phyloP scores from a whole-genome alignment of 352 stramenopile genomes.

The Phytophthora ohioensis region DNA sequence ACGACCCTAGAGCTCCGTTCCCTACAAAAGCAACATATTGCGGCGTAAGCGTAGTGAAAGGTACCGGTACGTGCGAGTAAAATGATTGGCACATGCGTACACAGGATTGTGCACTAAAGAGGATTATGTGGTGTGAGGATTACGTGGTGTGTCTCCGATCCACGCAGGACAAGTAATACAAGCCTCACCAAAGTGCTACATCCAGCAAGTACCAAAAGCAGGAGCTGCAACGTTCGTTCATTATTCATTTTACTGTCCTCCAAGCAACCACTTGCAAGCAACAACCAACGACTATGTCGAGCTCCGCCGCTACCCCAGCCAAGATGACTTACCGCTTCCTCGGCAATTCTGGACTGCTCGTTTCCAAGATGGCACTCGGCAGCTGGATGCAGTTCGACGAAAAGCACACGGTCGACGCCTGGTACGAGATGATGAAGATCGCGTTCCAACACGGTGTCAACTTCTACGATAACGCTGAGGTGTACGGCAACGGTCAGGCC shows the following conservation, averaged over 20 bases:
- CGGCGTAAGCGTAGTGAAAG: too few species aligned
- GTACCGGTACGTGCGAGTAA: too few species aligned
- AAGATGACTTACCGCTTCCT: slow-evolving; percentile 33
- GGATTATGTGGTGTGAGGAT: slow-evolving; percentile 8
- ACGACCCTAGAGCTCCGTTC: too few species aligned
- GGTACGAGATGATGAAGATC: slow-evolving; percentile 34
- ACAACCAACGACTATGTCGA: background rate
- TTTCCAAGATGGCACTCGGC: slow-evolving; percentile 29
- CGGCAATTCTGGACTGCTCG: slow-evolving; percentile 24
- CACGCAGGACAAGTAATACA: too few species aligned
- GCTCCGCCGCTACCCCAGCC: background rate
- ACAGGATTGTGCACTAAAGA: slow-evolving; percentile 8
- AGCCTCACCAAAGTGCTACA: background rate
- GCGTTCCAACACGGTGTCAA: slow-evolving; percentile 27
- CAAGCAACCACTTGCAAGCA: background rate
- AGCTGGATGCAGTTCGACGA: slow-evolving; percentile 26
- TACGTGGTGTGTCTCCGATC: background rate
- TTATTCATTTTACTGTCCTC: slow-evolving; percentile 8
- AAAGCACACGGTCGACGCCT: slow-evolving; percentile 19
- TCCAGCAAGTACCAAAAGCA: background rate
- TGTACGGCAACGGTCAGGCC: slow-evolving; percentile 20
- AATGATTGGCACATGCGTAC: slow-evolving; percentile 1
- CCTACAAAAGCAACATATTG: background rate
- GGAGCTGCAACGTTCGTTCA: background rate
- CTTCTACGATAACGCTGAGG: slow-evolving; percentile 30